phyloP scores from a whole-genome alignment of 495 filamentous ascomycete genomes.

The Neurospora sp. region DNA sequence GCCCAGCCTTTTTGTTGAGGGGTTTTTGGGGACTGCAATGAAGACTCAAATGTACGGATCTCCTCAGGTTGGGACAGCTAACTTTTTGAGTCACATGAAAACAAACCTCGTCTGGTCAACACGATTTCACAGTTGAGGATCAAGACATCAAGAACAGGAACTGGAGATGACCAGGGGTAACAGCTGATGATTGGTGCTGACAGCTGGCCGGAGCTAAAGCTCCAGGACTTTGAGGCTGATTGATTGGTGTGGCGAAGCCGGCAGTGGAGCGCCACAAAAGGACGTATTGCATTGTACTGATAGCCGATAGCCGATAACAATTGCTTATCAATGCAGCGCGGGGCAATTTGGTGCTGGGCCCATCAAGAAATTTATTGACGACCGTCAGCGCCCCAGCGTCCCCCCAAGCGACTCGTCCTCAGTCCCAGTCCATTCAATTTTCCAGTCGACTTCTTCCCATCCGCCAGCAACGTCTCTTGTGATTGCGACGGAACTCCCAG shows the following conservation, averaged over 20 bases:
- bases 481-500: not conserved
- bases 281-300: not conserved
- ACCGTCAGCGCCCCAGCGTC: not conserved
- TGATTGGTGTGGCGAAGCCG: not conserved
- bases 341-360: conserved; percentile 3
- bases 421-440: not conserved
- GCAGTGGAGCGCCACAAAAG: not conserved
- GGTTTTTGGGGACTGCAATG: not conserved
- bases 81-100: not conserved
- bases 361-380: conserved; percentile 7
- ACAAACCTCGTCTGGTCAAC: not conserved
- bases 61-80: not conserved
- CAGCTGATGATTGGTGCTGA: not conserved
- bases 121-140: not conserved
- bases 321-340: conserved; percentile 7
- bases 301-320: conserved; percentile 2
- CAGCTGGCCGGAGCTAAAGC: not conserved
- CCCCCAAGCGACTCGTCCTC: not conserved
- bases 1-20: not conserved
- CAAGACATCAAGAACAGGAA: not conserved
- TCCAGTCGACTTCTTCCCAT: not conserved
- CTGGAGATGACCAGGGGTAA: not conserved
- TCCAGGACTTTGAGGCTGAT: not conserved
- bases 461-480: not conserved
- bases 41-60: not conserved